A percentile compares a stretch with the other conserved stretches of the same genome.
These are phyloP conservation scores for Raffaelea arxii DNA, from an alignment of 2,329 filamentous ascomycete genomes.

Conservation along the genomic window DNA sequence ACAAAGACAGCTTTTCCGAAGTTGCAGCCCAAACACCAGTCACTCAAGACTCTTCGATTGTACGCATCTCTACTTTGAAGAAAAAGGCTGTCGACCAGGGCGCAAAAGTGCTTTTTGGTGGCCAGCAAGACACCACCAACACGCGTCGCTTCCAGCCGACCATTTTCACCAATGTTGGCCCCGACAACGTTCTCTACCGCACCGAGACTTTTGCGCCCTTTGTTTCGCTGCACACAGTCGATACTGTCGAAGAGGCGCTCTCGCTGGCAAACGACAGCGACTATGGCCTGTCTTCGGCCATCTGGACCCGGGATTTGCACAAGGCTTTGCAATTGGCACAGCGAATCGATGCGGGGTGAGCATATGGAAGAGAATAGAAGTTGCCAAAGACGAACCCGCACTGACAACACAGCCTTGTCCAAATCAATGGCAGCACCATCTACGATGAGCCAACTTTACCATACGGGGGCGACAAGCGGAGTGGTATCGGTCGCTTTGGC, in stretches of 20 bases:
- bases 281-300: slow-evolving; percentile 61
- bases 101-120: slow-evolving; percentile 35
- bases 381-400: too few relatives aligned
- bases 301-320: slow-evolving; percentile 62
- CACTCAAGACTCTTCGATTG: too few relatives aligned
- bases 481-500: slow-evolving; percentile 51
- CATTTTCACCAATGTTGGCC: slow-evolving; percentile 49
- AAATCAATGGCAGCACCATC: slow-evolving; percentile 57
- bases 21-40: not conserved
- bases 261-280: slow-evolving; percentile 70
- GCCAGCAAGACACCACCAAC: slow-evolving; percentile 23
- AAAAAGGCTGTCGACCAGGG: slow-evolving; percentile 60
- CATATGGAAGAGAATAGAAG: too few relatives aligned
- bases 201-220: slow-evolving; percentile 71
- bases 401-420: slow-evolving; percentile 56
- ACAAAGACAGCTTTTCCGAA: slow-evolving; percentile 2
- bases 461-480: slow-evolving; percentile 56
- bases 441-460: slow-evolving; percentile 56
- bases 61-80: slow-evolving; percentile 34
- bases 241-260: slow-evolving; percentile 61
- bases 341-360: slow-evolving; percentile 55
- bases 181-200: slow-evolving; percentile 65
- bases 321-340: slow-evolving; percentile 49
- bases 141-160: slow-evolving; percentile 39
- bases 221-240: slow-evolving; percentile 56